These are phyloP conservation scores for Trichoderma citrinoviride DNA, from an alignment of 2,329 filamentous ascomycete genomes.

Conservation along the genomic window DNA sequence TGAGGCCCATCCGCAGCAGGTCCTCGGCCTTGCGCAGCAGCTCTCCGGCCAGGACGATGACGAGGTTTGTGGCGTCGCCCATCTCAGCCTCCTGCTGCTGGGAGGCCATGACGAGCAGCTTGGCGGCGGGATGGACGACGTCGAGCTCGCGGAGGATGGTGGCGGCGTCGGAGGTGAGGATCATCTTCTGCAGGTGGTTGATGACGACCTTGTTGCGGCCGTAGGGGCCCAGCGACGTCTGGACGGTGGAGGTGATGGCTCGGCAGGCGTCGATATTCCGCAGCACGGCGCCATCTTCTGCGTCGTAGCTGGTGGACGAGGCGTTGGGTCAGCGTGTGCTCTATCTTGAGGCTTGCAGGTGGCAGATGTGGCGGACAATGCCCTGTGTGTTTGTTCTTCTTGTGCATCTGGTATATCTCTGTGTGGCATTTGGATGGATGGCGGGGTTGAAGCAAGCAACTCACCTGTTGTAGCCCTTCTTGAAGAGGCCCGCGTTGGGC, in stretches of 20 bases:
- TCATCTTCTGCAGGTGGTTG: constrained; percentile 99
- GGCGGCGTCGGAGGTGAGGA: constrained; percentile 94
- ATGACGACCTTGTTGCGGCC: constrained; percentile 99
- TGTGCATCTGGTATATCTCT: no score
- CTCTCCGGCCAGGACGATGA: constrained; percentile 94
- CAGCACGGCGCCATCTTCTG: constrained; percentile 97
- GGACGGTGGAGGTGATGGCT: constrained; percentile 91
- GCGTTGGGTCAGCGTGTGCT: constrained; percentile 26
- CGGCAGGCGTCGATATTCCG: constrained; percentile 99
- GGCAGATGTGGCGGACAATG: constrained; percentile 1
- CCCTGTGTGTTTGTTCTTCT: neutral
- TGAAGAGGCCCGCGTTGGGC: constrained; percentile 91
- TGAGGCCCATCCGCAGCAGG: constrained; percentile 91
- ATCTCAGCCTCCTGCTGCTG: constrained; percentile 99
- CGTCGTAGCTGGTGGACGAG: constrained; percentile 76
- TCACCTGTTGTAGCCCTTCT: constrained; percentile 94
- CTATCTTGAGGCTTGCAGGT: neutral
- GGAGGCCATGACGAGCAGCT: constrained; percentile 96
- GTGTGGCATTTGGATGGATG: constrained; percentile 10
- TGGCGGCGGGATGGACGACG: constrained; percentile 95
- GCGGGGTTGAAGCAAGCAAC: constrained; percentile 35
- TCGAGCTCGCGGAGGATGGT: constrained; percentile 97
- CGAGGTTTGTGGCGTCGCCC: constrained; percentile 96
- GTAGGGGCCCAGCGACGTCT: constrained; percentile 94
- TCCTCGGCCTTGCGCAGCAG: constrained; percentile 96